Evolutionary conservation across 1,139 yeast species (phyloP), one percentile per base, ranked within the genome.

Genomic region (Yamadazyma atlantica): DNA sequence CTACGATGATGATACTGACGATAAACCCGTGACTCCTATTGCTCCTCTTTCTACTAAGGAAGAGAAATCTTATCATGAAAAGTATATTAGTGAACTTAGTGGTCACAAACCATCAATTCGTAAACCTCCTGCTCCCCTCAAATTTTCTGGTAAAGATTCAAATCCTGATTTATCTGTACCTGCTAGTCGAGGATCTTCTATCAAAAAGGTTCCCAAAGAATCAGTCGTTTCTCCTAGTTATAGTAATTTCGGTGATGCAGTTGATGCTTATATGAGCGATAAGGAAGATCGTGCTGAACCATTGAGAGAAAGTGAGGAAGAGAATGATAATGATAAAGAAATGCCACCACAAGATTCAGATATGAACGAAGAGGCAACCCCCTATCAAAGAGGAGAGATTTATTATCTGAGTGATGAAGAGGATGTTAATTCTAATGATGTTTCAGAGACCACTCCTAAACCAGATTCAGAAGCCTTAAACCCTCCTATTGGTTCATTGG

Each of bases 71-170:
- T 62, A 54, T 18, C 72, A 67, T 42, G 58, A 64, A 36, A 54
- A 48, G 10, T 64, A 57, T 41, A 44, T 66, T 19, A 54, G 47
- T 26, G 57, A 55, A 15, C 44, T 58, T 12, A 54, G 60, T 21
- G 63, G 63, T 4, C 65, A 66, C 37, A 57, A 51, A 37, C 59
- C 57, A 7, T 68, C 74, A 1, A 54, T 69, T 3, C 45, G 53
- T 29, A 49, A 48, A 32, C 52, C 53, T 10, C 53, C 53, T 11
- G 21, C 31, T 14, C 12, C 35, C 10, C 24, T 19, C 13, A 19
- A 4, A 14, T 21, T 25, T 11, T 4, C 32, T 10, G 26, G 29
- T 7, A 21, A 13, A 17, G 28, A 23, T 14, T 18, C 25, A n/a
- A 10, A 14, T 24, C 12, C 22, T 17, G 17, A 33, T 13, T 15